phyloP scores from a whole-genome alignment of 441 rosid genomes.

The Populus hybrid region DNA sequence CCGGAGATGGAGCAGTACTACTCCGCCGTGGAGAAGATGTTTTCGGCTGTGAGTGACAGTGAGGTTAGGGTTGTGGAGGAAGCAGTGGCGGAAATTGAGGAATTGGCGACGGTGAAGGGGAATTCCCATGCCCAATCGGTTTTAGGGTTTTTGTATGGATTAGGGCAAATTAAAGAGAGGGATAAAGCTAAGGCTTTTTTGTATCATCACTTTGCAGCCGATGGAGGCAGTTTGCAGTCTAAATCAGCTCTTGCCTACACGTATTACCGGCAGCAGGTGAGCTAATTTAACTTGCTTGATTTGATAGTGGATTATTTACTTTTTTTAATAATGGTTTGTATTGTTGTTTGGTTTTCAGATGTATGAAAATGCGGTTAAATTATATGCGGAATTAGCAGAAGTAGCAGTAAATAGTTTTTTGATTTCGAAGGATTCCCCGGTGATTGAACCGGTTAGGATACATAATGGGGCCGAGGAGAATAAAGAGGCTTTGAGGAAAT shows the following conservation, averaged over 20 bases:
- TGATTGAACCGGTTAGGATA: slow-evolving; percentile 84
- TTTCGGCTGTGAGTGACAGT: slow-evolving; percentile 50
- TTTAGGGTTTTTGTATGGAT: slow-evolving; percentile 63
- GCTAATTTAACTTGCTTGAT: slow-evolving; percentile 15
- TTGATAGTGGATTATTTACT: too few relatives aligned
- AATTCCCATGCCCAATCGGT: slow-evolving; percentile 76
- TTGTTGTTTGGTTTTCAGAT: slow-evolving; percentile 43
- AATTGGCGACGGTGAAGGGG: slow-evolving; percentile 48
- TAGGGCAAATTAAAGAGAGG: slow-evolving; percentile 75
- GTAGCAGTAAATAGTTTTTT: slow-evolving; percentile 85
- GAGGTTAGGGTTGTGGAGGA: slow-evolving; percentile 64
- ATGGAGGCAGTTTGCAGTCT: slow-evolving; percentile 81
- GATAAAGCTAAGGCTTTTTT: slow-evolving; percentile 69
- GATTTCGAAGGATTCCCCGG: slow-evolving; percentile 90
- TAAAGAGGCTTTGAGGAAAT: slow-evolving; percentile 85
- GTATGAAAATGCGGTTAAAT: slow-evolving; percentile 72
- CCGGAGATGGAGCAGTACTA: slow-evolving; percentile 42
- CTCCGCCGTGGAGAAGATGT: slow-evolving; percentile 51
- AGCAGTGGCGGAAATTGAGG: slow-evolving; percentile 62
- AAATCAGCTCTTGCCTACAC: slow-evolving; percentile 92
- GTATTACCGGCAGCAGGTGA: slow-evolving; percentile 84
- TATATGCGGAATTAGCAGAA: slow-evolving; percentile 91
- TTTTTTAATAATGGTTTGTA: neutral
- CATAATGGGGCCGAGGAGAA: slow-evolving; percentile 96
- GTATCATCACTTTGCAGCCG: slow-evolving; percentile 69